These are phyloP conservation scores for Fusarium illudens DNA, from an alignment of 2,329 filamentous ascomycete species.

Conservation along the genomic window DNA sequence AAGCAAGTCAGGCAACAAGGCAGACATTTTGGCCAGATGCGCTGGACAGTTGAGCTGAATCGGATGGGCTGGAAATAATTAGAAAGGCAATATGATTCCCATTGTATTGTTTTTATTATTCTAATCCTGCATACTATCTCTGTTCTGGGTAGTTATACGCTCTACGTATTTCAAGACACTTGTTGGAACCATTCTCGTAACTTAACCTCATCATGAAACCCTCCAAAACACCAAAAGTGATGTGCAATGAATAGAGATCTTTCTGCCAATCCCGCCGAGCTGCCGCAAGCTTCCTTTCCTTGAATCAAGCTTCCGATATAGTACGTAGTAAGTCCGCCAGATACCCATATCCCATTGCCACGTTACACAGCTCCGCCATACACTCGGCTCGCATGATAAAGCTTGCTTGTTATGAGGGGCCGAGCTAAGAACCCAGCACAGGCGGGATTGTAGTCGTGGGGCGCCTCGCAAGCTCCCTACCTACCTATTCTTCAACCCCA, in stretches of 20 bases:
- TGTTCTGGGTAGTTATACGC: not conserved
- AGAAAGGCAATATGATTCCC: not conserved
- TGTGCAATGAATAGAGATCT: not conserved
- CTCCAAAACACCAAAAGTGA: constrained; percentile 10
- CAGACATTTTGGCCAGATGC: constrained; percentile 28
- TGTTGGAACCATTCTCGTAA: not conserved
- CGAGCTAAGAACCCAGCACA: constrained; percentile 23
- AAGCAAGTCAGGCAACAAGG: constrained; percentile 46
- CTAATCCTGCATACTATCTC: no score
- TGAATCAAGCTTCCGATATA: not conserved
- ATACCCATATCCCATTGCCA: not conserved
- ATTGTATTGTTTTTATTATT: not conserved
- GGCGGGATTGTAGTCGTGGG: constrained; percentile 31
- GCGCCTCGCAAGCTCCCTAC: constrained; percentile 30
- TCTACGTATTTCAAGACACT: not conserved
- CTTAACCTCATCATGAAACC: constrained; percentile 20
- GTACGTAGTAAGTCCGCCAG: not conserved
- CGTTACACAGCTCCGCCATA: not conserved
- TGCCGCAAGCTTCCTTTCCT: not conserved
- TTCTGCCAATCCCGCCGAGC: not conserved
- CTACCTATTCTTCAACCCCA: constrained; percentile 36
- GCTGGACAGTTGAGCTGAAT: not conserved
- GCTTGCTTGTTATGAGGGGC: constrained; percentile 24
- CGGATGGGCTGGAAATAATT: not conserved
- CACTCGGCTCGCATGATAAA: constrained; percentile 21